Evolutionary conservation across 2,329 filamentous ascomycete genomes (phyloP).

Genomic region (Monilinia vaccinii-corymbosi): DNA sequence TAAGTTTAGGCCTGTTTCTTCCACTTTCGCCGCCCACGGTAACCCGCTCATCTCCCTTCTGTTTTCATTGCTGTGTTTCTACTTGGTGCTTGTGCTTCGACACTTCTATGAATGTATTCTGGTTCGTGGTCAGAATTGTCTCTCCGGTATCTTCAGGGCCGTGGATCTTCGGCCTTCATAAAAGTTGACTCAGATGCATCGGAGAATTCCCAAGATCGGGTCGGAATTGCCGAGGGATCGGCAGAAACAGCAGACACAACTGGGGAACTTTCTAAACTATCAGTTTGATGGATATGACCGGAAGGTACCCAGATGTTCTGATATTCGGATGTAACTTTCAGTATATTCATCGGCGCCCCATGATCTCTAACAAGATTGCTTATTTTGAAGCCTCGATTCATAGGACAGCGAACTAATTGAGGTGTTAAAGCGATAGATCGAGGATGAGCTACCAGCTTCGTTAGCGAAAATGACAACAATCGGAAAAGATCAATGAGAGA

Average conservation of each 20-base stretch:
- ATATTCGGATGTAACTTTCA: constrained; percentile 15
- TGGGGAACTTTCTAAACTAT: background rate
- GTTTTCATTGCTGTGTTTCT: constrained; percentile 23
- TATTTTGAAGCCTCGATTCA: constrained; percentile 12
- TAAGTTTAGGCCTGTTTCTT: constrained; percentile 31
- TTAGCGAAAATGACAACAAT: constrained; percentile 13
- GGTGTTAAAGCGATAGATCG: constrained; percentile 16
- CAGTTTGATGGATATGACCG: background rate
- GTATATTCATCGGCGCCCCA: constrained; percentile 11
- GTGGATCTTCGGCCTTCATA: constrained; percentile 9
- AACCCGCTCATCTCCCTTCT: constrained; percentile 24
- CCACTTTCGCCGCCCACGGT: constrained; percentile 29
- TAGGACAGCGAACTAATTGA: constrained; percentile 14
- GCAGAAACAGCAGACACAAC: background rate
- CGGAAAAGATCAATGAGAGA: constrained; percentile 15
- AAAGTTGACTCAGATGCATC: background rate
- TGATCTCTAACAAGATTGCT: constrained; percentile 12
- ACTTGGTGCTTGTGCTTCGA: constrained; percentile 17
- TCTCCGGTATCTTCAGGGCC: constrained; percentile 24
- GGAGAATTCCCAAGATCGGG: background rate
- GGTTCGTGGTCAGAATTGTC: constrained; percentile 29
- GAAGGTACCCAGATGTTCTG: constrained; percentile 9
- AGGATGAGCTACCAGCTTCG: constrained; percentile 9
- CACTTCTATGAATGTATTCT: constrained; percentile 27
- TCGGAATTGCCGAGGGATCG: background rate